Evolutionary conservation across 2,329 filamentous ascomycete genomes (phyloP).

Genomic region (Pseudogymnoascus sp.): DNA sequence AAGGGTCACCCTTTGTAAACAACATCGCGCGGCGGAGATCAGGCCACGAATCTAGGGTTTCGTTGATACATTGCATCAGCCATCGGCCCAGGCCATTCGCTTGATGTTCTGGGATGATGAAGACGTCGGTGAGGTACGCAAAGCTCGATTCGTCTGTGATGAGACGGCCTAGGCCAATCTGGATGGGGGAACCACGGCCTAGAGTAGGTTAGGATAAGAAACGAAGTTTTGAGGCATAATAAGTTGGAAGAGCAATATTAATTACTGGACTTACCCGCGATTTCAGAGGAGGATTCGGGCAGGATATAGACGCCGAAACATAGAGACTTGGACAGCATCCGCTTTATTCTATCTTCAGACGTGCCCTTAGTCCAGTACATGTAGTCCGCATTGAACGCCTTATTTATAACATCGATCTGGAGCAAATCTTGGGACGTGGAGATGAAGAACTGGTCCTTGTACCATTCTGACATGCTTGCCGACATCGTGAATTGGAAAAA

Average conservation of each 20-base stretch:
- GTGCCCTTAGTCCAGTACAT: constrained; percentile 52
- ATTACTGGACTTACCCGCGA: constrained; percentile 20
- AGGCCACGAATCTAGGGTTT: constrained; percentile 46
- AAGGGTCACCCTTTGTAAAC: constrained; percentile 32
- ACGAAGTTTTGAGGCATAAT: constrained; percentile 5
- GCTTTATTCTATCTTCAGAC: constrained; percentile 37
- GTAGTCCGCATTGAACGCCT: constrained; percentile 44
- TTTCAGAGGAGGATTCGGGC: constrained; percentile 21
- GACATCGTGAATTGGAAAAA: background rate
- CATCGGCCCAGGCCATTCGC: constrained; percentile 53
- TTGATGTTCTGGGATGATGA: constrained; percentile 49
- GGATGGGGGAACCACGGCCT: constrained; percentile 17
- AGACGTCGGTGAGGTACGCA: constrained; percentile 61
- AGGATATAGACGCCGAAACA: constrained; percentile 47
- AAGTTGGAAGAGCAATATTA: constrained; percentile 12
- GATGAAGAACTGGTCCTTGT: constrained; percentile 45
- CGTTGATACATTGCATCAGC: constrained; percentile 52
- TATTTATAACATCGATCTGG: constrained; percentile 43
- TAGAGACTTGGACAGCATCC: constrained; percentile 46
- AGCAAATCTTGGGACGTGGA: constrained; percentile 50
- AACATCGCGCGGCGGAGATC: constrained; percentile 54
- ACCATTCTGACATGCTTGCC: constrained; percentile 32
- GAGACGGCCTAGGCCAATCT: constrained; percentile 49
- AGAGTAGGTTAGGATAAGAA: background rate
- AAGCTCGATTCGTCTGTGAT: constrained; percentile 62